Conservation (phyloP, 164 flowering plant genomes). For the Cinnamomum micranthum region DNA sequence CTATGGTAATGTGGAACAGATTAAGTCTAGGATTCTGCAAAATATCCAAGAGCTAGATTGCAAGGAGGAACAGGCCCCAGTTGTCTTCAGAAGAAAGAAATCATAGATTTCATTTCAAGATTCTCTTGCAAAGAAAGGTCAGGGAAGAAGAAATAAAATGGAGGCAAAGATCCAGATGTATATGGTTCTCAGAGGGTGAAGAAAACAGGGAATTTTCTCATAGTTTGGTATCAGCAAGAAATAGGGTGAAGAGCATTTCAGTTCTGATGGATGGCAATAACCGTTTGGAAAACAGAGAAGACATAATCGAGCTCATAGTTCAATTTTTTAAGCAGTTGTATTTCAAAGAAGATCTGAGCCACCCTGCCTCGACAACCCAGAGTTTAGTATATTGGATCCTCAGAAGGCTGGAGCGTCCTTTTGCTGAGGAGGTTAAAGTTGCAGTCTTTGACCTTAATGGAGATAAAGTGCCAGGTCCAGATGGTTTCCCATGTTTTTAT, state of each 20-base stretch:
- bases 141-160: neutral
- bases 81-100: neutral
- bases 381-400: neutral
- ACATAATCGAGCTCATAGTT: neutral
- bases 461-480: neutral
- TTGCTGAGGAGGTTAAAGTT: neutral
- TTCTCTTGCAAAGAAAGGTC: too few species aligned
- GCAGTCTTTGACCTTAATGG: neutral
- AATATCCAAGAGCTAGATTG: neutral
- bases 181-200: neutral
- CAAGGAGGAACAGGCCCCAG: neutral
- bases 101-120: neutral
- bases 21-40: neutral
- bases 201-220: neutral
- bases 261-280: neutral
- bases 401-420: neutral
- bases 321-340: neutral
- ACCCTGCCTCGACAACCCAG: neutral
- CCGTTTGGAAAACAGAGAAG: neutral
- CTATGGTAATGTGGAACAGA: neutral
- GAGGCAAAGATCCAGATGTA: neutral
- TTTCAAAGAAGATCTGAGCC: neutral
- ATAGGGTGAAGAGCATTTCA: neutral
- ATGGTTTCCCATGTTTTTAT: neutral
- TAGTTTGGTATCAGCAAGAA: neutral